These are phyloP conservation scores for Xylaria cubensis DNA, from an alignment of 495 filamentous ascomycete species.

Conservation along the genomic window DNA sequence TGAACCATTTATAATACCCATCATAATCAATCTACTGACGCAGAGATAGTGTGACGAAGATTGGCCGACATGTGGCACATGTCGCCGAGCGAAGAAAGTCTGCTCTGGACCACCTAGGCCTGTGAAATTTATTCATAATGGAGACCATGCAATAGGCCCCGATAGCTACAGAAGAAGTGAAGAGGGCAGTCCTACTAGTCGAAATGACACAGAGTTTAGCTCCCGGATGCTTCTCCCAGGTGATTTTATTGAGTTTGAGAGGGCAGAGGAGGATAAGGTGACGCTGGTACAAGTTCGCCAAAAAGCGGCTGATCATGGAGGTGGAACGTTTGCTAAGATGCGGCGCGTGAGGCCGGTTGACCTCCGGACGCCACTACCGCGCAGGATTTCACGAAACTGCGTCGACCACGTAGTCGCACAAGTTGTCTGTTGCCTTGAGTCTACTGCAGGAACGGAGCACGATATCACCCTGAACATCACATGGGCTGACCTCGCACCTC, in stretches of 20 bases:
- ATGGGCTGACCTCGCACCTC: not conserved
- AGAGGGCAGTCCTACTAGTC: not conserved
- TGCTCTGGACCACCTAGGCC: not conserved
- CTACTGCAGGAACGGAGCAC: not conserved
- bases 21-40: not conserved
- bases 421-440: not conserved
- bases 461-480: not conserved
- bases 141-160: not conserved
- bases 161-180: not conserved
- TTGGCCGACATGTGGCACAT: conserved; percentile 9
- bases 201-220: not conserved
- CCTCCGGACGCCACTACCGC: not conserved
- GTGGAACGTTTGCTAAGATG: not conserved
- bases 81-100: not conserved
- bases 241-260: not conserved
- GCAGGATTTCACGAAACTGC: not conserved
- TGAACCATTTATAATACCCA: not conserved
- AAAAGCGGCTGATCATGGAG: not conserved
- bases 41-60: not conserved
- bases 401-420: not conserved
- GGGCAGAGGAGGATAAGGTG: not conserved
- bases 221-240: not conserved
- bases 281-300: not conserved
- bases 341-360: not conserved
- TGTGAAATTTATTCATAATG: not conserved